Evolutionary conservation across 1,139 yeast species (phyloP).

Genomic region (Pichia sp.): DNA sequence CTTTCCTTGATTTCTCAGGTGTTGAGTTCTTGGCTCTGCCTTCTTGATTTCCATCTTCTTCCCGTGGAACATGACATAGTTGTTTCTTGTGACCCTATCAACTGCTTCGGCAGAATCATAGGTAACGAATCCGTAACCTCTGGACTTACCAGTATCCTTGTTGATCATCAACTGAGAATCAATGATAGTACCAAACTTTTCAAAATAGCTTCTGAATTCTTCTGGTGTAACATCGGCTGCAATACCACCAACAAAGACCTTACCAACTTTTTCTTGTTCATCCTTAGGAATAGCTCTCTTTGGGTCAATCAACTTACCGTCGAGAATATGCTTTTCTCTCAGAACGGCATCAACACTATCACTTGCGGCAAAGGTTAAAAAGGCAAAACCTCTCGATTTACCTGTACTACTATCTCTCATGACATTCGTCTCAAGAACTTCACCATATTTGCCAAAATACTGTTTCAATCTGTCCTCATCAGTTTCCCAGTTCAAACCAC

Average conservation of each 20-base stretch:
- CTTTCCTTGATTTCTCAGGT: constrained; percentile 32
- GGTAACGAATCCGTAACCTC: constrained; percentile 98
- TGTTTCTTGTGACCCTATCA: constrained; percentile 81
- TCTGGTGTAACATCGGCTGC: constrained; percentile 92
- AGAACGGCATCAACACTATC: constrained; percentile 83
- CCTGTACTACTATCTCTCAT: constrained; percentile 93
- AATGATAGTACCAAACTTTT: constrained; percentile 86
- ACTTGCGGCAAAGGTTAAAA: constrained; percentile 81
- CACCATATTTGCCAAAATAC: constrained; percentile 88
- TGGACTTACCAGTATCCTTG: constrained; percentile 94
- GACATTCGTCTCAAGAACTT: constrained; percentile 81
- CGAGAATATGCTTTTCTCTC: constrained; percentile 82
- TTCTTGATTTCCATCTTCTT: constrained; percentile 93
- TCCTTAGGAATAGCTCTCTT: constrained; percentile 97
- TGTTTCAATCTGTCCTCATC: constrained; percentile 78
- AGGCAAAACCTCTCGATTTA: constrained; percentile 95
- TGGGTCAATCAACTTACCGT: constrained; percentile 96
- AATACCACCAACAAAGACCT: constrained; percentile 96
- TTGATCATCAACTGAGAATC: constrained; percentile 98
- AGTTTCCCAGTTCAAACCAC: constrained; percentile 98
- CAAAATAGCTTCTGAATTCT: constrained; percentile 84
- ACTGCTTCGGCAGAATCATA: constrained; percentile 96
- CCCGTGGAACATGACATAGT: constrained; percentile 79
- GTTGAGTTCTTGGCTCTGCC: constrained; percentile 90
- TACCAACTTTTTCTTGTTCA: constrained; percentile 96